Base-by-base conservation (phyloP, 2,329 filamentous ascomycete genomes). In the Sporothrix globosa region DNA sequence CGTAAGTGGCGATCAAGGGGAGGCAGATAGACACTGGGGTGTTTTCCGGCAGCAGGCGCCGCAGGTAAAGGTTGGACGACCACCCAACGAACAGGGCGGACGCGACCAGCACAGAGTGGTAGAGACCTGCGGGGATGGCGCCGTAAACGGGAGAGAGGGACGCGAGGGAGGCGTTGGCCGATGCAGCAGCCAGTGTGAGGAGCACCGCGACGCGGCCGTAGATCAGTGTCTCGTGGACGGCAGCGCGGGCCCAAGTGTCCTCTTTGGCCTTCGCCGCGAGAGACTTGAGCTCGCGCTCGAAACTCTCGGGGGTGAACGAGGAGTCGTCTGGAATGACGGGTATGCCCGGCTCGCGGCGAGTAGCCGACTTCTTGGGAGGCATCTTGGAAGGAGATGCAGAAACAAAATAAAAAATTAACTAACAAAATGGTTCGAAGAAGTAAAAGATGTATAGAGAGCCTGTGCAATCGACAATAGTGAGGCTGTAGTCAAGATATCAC, bases 81-180 rank as follows among this genome's bases (percentile, higher is more conserved):
- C 92, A 92, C 46, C 92, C 93, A 19, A 89, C 79, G 73, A 93
- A 90, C 72, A 89, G 88, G 39, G 88, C 89, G 3, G 86, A 82
- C 75, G 88, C 88, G 73, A 93, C 82, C 72, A 89, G 85, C 77
- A 87, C 86, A 67, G 84, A 81, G 78, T 97, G 95, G 79, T 90
- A 91, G 74, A 90, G 83, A 1, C 87, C 86, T 0, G 93, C 84
- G 1, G 95, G 92, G 50, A 97, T 92, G 19, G 90, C 89, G 68
- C 96, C 96, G 80, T 96, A 98, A 13, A 96, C 91, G 1, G 96
- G 96, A 24, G 93, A 92, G 46, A 98, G 84, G 52, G 87, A 90
- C 73, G 93, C 84, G 77, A 92, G 88, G 0, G 92, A 95, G 71
- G 91, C 86, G 73, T 89, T 88, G 61, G 91, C 90, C 72, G 86